Base-by-base conservation (phyloP, 2,329 filamentous ascomycete genomes). In the Ophiocordyceps camponoti-rufipedis region DNA sequence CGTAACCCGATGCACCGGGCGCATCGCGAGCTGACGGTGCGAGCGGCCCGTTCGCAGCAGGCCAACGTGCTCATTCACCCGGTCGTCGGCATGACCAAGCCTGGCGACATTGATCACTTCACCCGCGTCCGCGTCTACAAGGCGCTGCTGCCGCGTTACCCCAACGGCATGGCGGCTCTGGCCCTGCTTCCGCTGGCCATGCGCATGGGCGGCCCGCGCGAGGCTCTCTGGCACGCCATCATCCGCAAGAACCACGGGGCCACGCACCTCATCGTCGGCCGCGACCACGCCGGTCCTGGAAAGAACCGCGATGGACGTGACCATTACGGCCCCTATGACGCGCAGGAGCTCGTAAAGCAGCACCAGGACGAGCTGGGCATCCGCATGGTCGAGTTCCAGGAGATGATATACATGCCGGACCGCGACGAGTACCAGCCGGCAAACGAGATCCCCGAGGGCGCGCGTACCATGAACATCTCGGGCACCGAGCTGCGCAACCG, bases 171-270 rank as follows among this genome's bases (percentile, higher is more conserved):
- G 91, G 91, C 91, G 48, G 87, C 93, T 38, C 78, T 98, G 52
- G 89, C 87, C 66, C 85, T 98, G 40, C 76, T 98, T 46, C 88
- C 88, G 48, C 75, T 98, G 52, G 91, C 91, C 57, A 98, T 98
- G 91, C 84, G 91, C 62, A 98, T 98, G 91, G 91, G 87, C 60
- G 91, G 91, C 57, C 91, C 91, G 51, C 85, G 91, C 54, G 91
- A 98, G 72, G 91, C 91, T 55, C 87, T 98, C 69, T 98, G 91
- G 91, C 91, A 98, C 73, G 91, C 91, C 60, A 94, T 98, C 59
- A 98, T 98, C 74, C 87, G 91, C 62, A 98, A 96, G 81, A 98
- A 98, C 69, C 88, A 95, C 70, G 91, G 91, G 58, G 87, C 89
- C 43, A 96, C 91, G 14, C 91, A 98, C 75, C 98, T 98, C 74